Base-by-base conservation (phyloP, 352 stramenopile species). In the Elongisporangium anandrum region DNA sequence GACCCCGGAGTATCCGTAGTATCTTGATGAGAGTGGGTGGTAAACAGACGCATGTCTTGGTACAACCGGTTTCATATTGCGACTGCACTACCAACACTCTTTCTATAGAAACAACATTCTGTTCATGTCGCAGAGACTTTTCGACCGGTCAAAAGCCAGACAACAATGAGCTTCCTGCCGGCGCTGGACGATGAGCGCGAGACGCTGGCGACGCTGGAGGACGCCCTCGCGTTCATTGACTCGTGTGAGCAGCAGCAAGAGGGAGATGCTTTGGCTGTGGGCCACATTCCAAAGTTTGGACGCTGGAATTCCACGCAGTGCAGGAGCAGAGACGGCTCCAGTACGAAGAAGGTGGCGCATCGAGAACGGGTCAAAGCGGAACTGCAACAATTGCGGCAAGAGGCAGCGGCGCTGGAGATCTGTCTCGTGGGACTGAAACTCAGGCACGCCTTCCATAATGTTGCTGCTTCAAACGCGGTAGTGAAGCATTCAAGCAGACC, bases 191-290 rank as follows among this genome's bases (percentile, higher is more conserved):
- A 69, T 20, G 49, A 52, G 29, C 22, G 63, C 24, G 57, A 66
- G 23, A 64, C 68, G 29, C 22, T 64, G 39, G 57, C 66, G 23
- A 64, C 68, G 24, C 58, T 75, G 2, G 61, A 72, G 19, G 61
- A 72, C 50, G 57, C 61, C 8, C 47, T 72, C 8, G 60, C 68
- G 22, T 69, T 75, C 48, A 64, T 75, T 45, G 64, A 75, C 45
- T 24, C 48, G 45, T 66, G 26, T 24, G 68, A 69, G 13, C 34
- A 45, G 9, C 10, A 15, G 34, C 34, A 45, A 17, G 3, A 45
- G 34, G 1, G 3, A 17, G 34, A 1, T 17, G 13, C 4, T 3
- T 12, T 45, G 10, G 34, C 9, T 45, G 34, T 4, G 13, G 12
- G 4, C 7, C 26, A 17, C 8, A 17, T 4, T 16, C 6, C 1